Evolutionary conservation across 2,329 filamentous ascomycete species (phyloP), one percentile per base, ranked within the genome.

Genomic region (Cucurbitaria berberidis): DNA sequence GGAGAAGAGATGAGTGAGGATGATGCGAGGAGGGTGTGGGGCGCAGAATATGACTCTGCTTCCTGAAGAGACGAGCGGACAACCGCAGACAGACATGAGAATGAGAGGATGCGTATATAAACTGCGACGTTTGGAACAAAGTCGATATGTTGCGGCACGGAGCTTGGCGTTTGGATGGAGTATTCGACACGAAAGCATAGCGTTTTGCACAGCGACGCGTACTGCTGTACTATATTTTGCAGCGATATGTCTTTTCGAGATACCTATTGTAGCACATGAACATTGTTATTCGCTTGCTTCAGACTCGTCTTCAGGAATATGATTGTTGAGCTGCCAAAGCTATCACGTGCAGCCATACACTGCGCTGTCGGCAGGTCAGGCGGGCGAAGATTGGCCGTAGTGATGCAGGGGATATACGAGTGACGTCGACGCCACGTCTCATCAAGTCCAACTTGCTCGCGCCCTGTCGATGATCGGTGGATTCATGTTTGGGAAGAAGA

Each of bases 1-100:
- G 77, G 60, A 59, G 80, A 70, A 66, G 77, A 75, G 40, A 73
- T 75, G 68, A 70, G 53, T 16, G 69, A 69, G 27, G 66, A 68
- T 15, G 72, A 74, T 30, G 66, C 68, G 9, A 60, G 51, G 35
- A 58, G 59, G 45, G 60, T 70, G 10, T 68, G 68, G 57, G 68
- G 68, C 8, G 55, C 57, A 41, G 65, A 72, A 19, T 55, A 67
- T 48, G 62, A 67, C 43, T 49, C 51, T 51, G 60, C 59, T 45
- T 63, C 58, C 59, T 66, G 59, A 58, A 48, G 30, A 34, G 13
- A 16, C 8, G 30, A 34, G 15, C n/a, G 4, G 13, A 34, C 27
- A 41, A 60, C 13, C 46, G n/a, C 10, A 24, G 9, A 41, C 16
- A 45, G 22, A 11, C 32, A 55, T 34, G 50, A 52, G 15, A 39